Evolutionary conservation across 306 rosid genomes (phyloP).

Genomic region (Rosa lucieae): DNA sequence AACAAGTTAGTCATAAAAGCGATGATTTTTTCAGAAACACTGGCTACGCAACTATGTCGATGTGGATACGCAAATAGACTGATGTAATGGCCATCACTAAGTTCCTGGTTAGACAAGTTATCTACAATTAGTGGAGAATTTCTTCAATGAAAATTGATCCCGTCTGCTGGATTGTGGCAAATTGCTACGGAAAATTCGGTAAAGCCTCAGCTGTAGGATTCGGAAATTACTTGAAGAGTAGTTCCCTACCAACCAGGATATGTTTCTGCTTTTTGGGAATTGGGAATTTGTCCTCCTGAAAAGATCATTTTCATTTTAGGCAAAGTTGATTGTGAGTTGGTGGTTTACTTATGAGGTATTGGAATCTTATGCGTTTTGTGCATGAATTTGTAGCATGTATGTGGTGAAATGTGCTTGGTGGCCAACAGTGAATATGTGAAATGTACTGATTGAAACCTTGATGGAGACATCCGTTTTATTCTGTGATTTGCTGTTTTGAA

Average conservation of each 20-base stretch:
- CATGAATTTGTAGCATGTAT: constrained; percentile 44
- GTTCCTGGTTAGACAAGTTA: constrained; percentile 54
- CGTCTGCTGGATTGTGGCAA: constrained; percentile 51
- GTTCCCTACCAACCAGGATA: constrained; percentile 62
- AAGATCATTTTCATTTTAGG: constrained; percentile 44
- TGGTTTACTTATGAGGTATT: constrained; percentile 46
- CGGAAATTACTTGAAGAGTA: constrained; percentile 46
- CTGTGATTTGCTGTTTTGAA: constrained; percentile 32
- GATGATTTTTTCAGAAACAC: constrained; percentile 38
- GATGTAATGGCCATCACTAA: constrained; percentile 54
- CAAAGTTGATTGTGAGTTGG: constrained; percentile 49
- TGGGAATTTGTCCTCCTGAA: constrained; percentile 66
- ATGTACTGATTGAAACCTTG: constrained; percentile 64
- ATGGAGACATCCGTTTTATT: constrained; percentile 56
- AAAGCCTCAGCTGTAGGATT: constrained; percentile 62
- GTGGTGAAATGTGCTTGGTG: constrained; percentile 64
- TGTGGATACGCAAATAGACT: constrained; percentile 28
- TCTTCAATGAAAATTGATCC: constrained; percentile 54
- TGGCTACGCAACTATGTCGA: constrained; percentile 44
- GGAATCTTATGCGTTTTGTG: constrained; percentile 54
- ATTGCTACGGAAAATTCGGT: constrained; percentile 51
- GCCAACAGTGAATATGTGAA: constrained; percentile 66
- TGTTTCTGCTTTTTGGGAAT: constrained; percentile 67
- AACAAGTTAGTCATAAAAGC: constrained; percentile 46
- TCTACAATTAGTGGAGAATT: constrained; percentile 69